These are phyloP conservation scores for Phytopythium montanum DNA, from an alignment of 352 stramenopile genomes.

Conservation along the genomic window DNA sequence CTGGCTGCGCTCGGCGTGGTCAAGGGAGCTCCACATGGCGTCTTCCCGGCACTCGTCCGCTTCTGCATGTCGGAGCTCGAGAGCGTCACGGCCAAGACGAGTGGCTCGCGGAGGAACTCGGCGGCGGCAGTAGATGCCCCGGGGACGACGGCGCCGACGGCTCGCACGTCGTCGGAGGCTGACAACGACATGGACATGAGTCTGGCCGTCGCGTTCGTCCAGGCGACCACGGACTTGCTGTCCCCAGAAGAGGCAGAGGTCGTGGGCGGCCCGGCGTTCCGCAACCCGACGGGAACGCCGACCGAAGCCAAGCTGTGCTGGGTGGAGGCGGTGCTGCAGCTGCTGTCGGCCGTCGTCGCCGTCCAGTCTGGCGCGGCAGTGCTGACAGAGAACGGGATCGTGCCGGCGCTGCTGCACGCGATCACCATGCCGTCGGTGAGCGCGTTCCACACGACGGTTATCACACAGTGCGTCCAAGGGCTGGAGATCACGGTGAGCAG, in stretches of 20 bases:
- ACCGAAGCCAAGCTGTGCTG: constrained; percentile 63
- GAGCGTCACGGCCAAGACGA: constrained; percentile 16
- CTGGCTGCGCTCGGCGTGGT: constrained; percentile 70
- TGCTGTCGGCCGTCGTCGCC: constrained; percentile 69
- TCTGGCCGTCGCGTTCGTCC: constrained; percentile 82
- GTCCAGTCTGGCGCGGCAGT: constrained; percentile 74
- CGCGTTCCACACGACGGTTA: constrained; percentile 62
- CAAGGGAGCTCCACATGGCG: constrained; percentile 72
- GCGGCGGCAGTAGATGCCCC: constrained; percentile 10
- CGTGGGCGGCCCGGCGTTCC: constrained; percentile 43
- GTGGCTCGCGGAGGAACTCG: neutral
- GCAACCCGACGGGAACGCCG: constrained; percentile 33
- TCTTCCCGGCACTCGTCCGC: constrained; percentile 80
- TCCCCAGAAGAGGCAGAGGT: constrained; percentile 65
- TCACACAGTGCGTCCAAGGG: constrained; percentile 78
- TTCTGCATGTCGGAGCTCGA: constrained; percentile 75
- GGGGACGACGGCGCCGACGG: neutral
- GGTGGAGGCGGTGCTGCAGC: constrained; percentile 73
- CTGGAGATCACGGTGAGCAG: constrained; percentile 82
- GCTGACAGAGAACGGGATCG: constrained; percentile 81
- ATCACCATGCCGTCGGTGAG: constrained; percentile 56
- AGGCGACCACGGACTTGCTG: constrained; percentile 75
- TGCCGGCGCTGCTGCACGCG: constrained; percentile 75
- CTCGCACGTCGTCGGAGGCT: constrained; percentile 19
- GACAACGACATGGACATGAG: constrained; percentile 89